Evolutionary conservation across 2,329 filamentous ascomycete genomes (phyloP).

Genomic region (Ploettnerulaceae sp.): DNA sequence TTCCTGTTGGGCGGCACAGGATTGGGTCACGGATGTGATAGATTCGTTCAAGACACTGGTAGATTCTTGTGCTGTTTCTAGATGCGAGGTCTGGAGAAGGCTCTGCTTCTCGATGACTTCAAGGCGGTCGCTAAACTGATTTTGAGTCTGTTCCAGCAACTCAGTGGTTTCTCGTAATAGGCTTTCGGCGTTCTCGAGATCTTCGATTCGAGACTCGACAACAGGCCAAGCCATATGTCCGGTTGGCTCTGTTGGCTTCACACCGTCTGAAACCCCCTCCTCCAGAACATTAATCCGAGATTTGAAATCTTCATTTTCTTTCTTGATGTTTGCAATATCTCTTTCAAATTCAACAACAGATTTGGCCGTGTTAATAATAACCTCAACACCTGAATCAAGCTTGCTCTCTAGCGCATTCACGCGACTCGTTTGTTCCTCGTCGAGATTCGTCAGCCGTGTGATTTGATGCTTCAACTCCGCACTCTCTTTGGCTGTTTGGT

Average conservation of each 20-base stretch:
- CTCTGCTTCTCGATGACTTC: not conserved
- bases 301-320: too few relatives aligned
- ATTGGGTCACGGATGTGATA: not conserved
- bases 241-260: too few relatives aligned
- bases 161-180: too few relatives aligned
- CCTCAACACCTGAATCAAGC: not conserved
- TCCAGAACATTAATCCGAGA: too few relatives aligned
- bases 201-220: too few relatives aligned
- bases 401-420: not conserved
- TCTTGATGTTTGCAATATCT: not conserved
- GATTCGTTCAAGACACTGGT: not conserved
- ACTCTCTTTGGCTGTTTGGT: not conserved
- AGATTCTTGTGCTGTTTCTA: not conserved
- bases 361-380: not conserved
- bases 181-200: too few relatives aligned
- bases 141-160: too few relatives aligned
- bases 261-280: too few relatives aligned
- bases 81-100: not conserved
- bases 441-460: not conserved
- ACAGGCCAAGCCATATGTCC: too few relatives aligned
- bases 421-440: not conserved
- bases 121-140: not conserved
- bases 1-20: not conserved
- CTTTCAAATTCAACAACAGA: not conserved
- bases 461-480: not conserved